A percentile compares a stretch with the other conserved stretches of the same genome.
Conservation (phyloP, 345 rosid species). For the Bruguiera sexangula region DNA sequence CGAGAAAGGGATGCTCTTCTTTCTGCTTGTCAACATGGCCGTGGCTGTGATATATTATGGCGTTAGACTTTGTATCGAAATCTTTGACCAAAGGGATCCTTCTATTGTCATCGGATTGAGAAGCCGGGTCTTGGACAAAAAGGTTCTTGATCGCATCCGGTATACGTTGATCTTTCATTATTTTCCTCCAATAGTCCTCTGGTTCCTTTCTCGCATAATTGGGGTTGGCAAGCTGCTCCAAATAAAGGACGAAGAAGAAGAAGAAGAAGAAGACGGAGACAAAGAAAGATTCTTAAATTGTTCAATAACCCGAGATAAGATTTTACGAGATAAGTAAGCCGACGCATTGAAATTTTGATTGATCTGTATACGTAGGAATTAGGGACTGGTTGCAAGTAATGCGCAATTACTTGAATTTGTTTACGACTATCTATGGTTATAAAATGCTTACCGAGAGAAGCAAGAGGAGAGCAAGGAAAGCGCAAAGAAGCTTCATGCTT, state of each 20-base stretch:
- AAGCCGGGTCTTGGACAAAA: slow-evolving; percentile 10
- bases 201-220: slow-evolving; percentile 51
- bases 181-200: slow-evolving; percentile 55
- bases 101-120: not conserved
- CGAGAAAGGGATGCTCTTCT: not conserved
- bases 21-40: not conserved
- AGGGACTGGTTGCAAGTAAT: too few species aligned
- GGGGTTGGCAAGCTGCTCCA: slow-evolving; percentile 28
- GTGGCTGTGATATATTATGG: slow-evolving; percentile 36
- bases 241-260: not conserved
- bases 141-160: slow-evolving; percentile 53
- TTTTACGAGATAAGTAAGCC: not conserved
- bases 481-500: slow-evolving; percentile 29
- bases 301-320: too few species aligned
- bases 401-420: not conserved
- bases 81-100: slow-evolving; percentile 27
- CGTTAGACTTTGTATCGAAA: slow-evolving; percentile 33
- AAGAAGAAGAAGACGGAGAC: not conserved
- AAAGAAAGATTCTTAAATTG: not conserved
- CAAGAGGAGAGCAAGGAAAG: slow-evolving; percentile 24
- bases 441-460: slow-evolving; percentile 36
- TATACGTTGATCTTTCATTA: slow-evolving; percentile 56
- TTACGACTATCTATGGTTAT: not conserved
- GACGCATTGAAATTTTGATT: not conserved
- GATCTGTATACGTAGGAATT: not conserved